phyloP scores from a whole-genome alignment of 352 stramenopile species.

The Phytophthora litchii region DNA sequence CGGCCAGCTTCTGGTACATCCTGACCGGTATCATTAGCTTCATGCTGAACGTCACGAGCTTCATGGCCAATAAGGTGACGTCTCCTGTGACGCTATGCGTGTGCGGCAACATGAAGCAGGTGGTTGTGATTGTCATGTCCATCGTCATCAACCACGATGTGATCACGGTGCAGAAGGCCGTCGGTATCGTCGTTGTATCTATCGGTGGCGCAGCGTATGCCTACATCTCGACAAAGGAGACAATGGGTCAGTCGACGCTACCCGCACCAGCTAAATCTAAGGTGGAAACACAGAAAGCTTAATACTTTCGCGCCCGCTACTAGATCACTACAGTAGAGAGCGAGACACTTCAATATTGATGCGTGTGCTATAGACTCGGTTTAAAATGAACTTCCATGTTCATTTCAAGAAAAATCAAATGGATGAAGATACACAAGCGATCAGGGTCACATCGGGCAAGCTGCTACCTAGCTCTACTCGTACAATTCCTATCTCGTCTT shows the following conservation, averaged over 20 bases:
- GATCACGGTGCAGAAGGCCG: slow-evolving; percentile 68
- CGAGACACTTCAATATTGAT: slow-evolving; percentile 25
- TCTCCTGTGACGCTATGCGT: slow-evolving; percentile 94
- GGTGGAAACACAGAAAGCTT: slow-evolving; percentile 27
- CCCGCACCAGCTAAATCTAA: slow-evolving; percentile 43
- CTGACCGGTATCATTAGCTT: slow-evolving; percentile 92
- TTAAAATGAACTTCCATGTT: slow-evolving; percentile 25
- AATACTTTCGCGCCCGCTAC: slow-evolving; percentile 9
- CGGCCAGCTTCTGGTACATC: slow-evolving; percentile 74
- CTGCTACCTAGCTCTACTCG: slow-evolving; percentile 11
- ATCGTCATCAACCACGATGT: slow-evolving; percentile 80
- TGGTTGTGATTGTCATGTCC: slow-evolving; percentile 83
- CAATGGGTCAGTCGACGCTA: slow-evolving; percentile 54
- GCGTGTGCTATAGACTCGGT: slow-evolving; percentile 31
- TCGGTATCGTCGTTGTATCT: slow-evolving; percentile 75
- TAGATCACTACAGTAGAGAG: slow-evolving; percentile 17
- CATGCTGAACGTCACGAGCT: slow-evolving; percentile 93
- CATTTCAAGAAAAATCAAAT: slow-evolving; percentile 19
- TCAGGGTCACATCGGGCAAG: slow-evolving; percentile 3
- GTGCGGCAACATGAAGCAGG: slow-evolving; percentile 95
- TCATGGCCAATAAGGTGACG: slow-evolving; percentile 95
- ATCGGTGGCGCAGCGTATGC: slow-evolving; percentile 71
- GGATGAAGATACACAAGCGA: slow-evolving; percentile 21
- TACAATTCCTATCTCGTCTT: slow-evolving; percentile 10
- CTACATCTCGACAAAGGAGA: slow-evolving; percentile 81